Evolutionary conservation across 352 stramenopile species (phyloP), one percentile per base, ranked within the genome.

Genomic region (Phytophthora sansomeana): DNA sequence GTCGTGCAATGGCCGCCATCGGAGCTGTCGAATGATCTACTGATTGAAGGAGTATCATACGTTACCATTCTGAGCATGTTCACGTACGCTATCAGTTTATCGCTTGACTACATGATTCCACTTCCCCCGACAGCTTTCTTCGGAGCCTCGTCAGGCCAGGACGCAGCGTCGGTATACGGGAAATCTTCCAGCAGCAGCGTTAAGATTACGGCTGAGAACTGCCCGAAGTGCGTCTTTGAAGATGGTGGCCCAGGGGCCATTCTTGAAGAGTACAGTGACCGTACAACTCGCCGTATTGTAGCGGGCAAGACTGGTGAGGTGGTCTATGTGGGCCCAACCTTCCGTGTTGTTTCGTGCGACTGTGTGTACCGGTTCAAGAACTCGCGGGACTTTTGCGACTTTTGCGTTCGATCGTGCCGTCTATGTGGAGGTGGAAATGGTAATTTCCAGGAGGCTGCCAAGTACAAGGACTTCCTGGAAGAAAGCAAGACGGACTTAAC

Each of bases 291-390:
- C 16, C 75, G 79, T 1, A 59, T 92, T 50, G 49, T 67, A 28
- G 67, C 63, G 6, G 77, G 64, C 13, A 80, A 74, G 54, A 67
- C 67, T 58, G 66, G 72, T 4, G 86, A 90, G 19, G 54, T 88
- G 13, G 83, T 95, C 36, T 64, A 85, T 29, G 64, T 94, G 10
- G 88, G 88, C 0, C 80, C 85, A 29, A 94, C 75, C 8, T 96
- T 94, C 67, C 83, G 85, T n/a, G 88, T 95, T 50, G 82, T 95
- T 3, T 77, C 81, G 24, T 96, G 88, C 50, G 86, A 96, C 61
- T 96, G 88, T 38, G 86, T 94, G n/a, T 77, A 89, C 48, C 85
- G 88, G 16, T 90, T 89, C 39, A 66, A 83, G 26, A 78, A 68
- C 21, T 78, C 74, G 6, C 77, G 78, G 4, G 80, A 89, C 11